Evolutionary conservation across 1,284 basidiomycete genomes (phyloP).

Genomic region (Pisolithus thermaeus): DNA sequence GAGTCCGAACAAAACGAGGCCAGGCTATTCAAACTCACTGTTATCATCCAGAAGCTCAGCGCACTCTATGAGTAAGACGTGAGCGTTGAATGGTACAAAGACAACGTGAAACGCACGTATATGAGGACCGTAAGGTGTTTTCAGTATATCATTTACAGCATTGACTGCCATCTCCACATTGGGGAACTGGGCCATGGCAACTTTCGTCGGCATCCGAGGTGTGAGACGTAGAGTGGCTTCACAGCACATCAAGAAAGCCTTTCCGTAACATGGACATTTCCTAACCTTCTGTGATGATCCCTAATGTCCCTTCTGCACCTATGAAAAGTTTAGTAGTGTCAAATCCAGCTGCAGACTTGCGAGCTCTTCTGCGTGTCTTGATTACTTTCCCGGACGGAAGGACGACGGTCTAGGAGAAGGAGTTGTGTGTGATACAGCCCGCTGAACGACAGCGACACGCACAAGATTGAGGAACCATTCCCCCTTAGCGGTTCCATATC

Average conservation of each 20-base stretch:
- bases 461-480: slow-evolving; percentile 69
- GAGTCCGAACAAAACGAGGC: background rate
- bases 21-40: slow-evolving; percentile 34
- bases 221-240: slow-evolving; percentile 74
- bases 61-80: slow-evolving; percentile 51
- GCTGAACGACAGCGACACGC: slow-evolving; percentile 18
- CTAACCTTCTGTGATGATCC: slow-evolving; percentile 71
- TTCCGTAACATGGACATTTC: background rate
- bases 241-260: slow-evolving; percentile 1
- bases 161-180: slow-evolving; percentile 58
- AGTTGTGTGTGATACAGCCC: background rate
- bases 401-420: slow-evolving; percentile 56
- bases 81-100: slow-evolving; percentile 10
- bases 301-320: slow-evolving; percentile 77
- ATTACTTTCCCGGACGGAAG: slow-evolving; percentile 75
- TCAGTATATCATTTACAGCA: slow-evolving; percentile 76
- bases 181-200: slow-evolving; percentile 68
- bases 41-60: slow-evolving; percentile 76
- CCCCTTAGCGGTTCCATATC: slow-evolving; percentile 73
- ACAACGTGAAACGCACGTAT: slow-evolving; percentile 39
- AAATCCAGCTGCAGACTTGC: slow-evolving; percentile 74
- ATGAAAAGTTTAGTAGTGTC: slow-evolving; percentile 77
- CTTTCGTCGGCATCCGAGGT: slow-evolving; percentile 69
- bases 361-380: slow-evolving; percentile 67
- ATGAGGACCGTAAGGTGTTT: slow-evolving; percentile 53